These are phyloP conservation scores for Rhizopus stolonifer DNA, from an alignment of 371 early-diverging fungal genomes.

Conservation along the genomic window DNA sequence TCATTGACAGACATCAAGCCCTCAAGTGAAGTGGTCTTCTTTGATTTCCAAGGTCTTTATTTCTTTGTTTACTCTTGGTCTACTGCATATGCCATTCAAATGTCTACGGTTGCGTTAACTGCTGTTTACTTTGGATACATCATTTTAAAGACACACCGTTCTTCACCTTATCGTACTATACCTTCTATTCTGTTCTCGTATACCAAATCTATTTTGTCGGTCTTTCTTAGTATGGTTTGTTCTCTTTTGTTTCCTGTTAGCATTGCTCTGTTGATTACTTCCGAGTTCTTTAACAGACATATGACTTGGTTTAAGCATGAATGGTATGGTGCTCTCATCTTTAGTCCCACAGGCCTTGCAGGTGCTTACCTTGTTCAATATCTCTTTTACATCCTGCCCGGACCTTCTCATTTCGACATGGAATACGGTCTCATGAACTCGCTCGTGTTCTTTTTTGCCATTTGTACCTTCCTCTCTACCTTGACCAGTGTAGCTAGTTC, in stretches of 20 bases:
- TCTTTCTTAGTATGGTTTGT: conserved; percentile 44
- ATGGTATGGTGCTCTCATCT: conserved; percentile 59
- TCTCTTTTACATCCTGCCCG: conserved; percentile 27
- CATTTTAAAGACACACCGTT: conserved; percentile 26
- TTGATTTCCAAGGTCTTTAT: conserved; percentile 59
- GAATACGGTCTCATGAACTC: conserved; percentile 46
- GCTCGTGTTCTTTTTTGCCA: conserved; percentile 31
- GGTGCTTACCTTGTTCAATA: conserved; percentile 54
- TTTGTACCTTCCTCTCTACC: conserved; percentile 41
- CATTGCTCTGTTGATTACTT: conserved; percentile 42
- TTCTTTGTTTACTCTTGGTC: conserved; percentile 65
- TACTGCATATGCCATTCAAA: conserved; percentile 53
- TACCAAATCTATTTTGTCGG: conserved; percentile 30
- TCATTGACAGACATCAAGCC: conserved; percentile 47
- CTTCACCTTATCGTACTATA: conserved; percentile 44
- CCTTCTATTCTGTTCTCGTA: conserved; percentile 30
- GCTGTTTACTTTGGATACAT: conserved; percentile 31
- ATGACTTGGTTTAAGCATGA: conserved; percentile 71
- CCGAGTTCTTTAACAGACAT: conserved; percentile 36
- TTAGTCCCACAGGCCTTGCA: conserved; percentile 50
- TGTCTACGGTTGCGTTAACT: conserved; percentile 28
- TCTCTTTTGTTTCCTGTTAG: conserved; percentile 46
- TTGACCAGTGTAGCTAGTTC: conserved; percentile 51
- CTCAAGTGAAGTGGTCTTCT: conserved; percentile 63
- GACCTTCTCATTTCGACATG: conserved; percentile 42